These are phyloP conservation scores for Aspergillus sp. DNA, from an alignment of 2,329 filamentous ascomycete species.

Conservation along the genomic window DNA sequence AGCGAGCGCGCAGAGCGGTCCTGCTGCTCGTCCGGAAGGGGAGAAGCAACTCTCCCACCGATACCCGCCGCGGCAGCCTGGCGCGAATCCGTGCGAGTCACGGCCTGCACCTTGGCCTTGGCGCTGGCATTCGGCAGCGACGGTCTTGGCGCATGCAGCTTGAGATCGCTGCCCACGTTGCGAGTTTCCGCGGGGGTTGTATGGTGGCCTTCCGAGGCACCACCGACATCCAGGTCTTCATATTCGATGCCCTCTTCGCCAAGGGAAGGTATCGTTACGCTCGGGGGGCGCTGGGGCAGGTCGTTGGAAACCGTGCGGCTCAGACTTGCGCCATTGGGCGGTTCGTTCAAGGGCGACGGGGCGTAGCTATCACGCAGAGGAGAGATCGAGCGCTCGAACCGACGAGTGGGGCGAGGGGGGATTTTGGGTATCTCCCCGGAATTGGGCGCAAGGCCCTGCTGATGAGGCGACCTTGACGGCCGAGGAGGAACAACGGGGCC, in stretches of 20 bases:
- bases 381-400: conserved; percentile 71
- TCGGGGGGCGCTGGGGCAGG: conserved; percentile 61
- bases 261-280: conserved; percentile 78
- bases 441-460: conserved; percentile 40
- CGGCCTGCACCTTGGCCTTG: conserved; percentile 76
- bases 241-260: conserved; percentile 92
- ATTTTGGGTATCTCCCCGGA: conserved; percentile 64
- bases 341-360: conserved; percentile 81
- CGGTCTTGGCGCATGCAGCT: conserved; percentile 85
- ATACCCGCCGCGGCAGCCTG: conserved; percentile 82
- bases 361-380: conserved; percentile 77
- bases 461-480: conserved; percentile 55
- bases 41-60: conserved; percentile 55
- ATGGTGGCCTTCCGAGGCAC: conserved; percentile 42
- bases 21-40: conserved; percentile 50
- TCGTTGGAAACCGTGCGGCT: conserved; percentile 36
- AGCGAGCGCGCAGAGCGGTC: conserved; percentile 56
- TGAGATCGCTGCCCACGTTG: conserved; percentile 75
- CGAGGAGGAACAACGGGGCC: conserved; percentile 63
- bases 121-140: conserved; percentile 79
- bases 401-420: conserved; percentile 72
- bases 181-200: conserved; percentile 69
- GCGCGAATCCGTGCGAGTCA: conserved; percentile 89
- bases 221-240: conserved; percentile 57
- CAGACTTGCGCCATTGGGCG: conserved; percentile 43